Conservation (phyloP, 306 rosid species). For the Quercus berberidifolia region DNA sequence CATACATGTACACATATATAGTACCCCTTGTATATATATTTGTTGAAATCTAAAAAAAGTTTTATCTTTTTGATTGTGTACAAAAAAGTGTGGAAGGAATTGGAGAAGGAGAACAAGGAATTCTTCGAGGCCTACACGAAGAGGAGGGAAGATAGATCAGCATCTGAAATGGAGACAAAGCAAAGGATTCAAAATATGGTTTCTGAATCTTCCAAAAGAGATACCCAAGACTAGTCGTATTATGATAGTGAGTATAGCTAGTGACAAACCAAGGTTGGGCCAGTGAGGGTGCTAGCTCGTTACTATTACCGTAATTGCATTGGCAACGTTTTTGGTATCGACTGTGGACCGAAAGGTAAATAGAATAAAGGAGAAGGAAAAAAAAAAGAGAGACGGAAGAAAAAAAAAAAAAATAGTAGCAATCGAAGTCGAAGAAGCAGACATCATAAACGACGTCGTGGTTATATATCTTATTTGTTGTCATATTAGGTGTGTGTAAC, state of each 20-base stretch:
- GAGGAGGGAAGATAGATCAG: slow-evolving; percentile 29
- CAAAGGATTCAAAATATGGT: slow-evolving; percentile 37
- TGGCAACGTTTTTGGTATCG: not conserved
- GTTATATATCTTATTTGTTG: not conserved
- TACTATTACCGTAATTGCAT: not conserved
- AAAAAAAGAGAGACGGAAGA: not conserved
- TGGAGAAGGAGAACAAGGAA: slow-evolving; percentile 92
- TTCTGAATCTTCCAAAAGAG: slow-evolving; percentile 22
- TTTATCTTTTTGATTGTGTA: not conserved
- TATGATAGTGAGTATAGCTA: not conserved
- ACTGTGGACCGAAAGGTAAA: too few relatives aligned
- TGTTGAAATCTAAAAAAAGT: not conserved
- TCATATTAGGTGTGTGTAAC: not conserved
- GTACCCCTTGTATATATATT: slow-evolving; percentile 17
- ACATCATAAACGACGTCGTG: not conserved
- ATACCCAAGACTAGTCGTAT: slow-evolving; percentile 13
- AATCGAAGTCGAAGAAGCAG: not conserved
- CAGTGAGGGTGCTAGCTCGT: not conserved
- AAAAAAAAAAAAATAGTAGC: not conserved
- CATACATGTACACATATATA: too few relatives aligned
- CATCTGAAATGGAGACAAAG: slow-evolving; percentile 27
- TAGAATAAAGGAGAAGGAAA: not conserved
- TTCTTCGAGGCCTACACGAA: slow-evolving; percentile 70
- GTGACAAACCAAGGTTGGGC: slow-evolving; percentile 21
- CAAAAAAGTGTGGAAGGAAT: slow-evolving; percentile 82